A percentile compares a stretch with the other conserved stretches of the same genome.
These are phyloP conservation scores for Aspergillus ostianus DNA, from an alignment of 495 filamentous ascomycete genomes.

Conservation along the genomic window DNA sequence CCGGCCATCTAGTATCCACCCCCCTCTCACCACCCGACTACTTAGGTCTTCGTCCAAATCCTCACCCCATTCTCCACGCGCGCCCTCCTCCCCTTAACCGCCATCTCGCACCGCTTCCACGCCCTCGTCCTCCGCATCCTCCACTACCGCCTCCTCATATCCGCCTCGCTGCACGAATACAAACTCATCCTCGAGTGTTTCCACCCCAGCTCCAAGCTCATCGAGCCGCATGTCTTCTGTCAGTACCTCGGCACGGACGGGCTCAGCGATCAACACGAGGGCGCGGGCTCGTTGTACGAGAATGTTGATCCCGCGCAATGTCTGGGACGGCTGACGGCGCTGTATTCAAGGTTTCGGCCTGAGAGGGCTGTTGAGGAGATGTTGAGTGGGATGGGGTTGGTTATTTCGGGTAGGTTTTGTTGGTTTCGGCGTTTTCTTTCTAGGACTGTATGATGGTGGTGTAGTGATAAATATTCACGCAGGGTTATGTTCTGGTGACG, in stretches of 20 bases:
- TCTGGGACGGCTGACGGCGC: slow-evolving; percentile 35
- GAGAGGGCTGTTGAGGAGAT: slow-evolving; percentile 46
- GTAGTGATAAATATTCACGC: background rate
- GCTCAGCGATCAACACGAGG: slow-evolving; percentile 37
- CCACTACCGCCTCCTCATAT: slow-evolving; percentile 59
- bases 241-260: slow-evolving; percentile 61
- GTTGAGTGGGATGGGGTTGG: slow-evolving; percentile 20
- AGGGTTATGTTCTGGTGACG: no score
- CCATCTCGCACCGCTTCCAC: slow-evolving; percentile 65
- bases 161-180: slow-evolving; percentile 56
- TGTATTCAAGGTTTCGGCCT: slow-evolving; percentile 64
- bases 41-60: slow-evolving; percentile 71
- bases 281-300: slow-evolving; percentile 42
- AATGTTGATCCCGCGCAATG: slow-evolving; percentile 25
- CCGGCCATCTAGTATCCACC: no score
- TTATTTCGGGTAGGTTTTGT: slow-evolving; percentile 6
- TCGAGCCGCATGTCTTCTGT: slow-evolving; percentile 67
- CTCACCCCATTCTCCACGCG: slow-evolving; percentile 59
- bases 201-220: slow-evolving; percentile 66
- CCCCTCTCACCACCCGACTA: no score
- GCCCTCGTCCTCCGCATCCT: slow-evolving; percentile 66
- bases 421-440: background rate
- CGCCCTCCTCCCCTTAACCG: slow-evolving; percentile 57
- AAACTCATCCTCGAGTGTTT: slow-evolving; percentile 75
- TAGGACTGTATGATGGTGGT: background rate